These are phyloP conservation scores for Sanghuangporus baumii DNA, from an alignment of 1,284 basidiomycete species.

Conservation along the genomic window DNA sequence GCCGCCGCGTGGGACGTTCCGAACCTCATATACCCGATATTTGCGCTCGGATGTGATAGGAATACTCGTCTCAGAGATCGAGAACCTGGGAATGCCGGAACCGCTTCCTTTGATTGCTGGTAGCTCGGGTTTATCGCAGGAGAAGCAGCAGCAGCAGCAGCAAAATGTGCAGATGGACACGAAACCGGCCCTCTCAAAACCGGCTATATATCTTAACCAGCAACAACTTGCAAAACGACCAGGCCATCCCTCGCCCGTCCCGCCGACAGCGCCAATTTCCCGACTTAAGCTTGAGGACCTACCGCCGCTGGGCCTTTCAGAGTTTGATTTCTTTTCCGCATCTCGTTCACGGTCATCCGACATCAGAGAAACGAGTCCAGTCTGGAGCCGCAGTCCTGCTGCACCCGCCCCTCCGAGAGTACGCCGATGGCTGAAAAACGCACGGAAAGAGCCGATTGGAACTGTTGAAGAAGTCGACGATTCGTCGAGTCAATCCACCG, in stretches of 20 bases:
- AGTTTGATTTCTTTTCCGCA: conserved; percentile 13
- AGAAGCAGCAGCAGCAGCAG: not conserved
- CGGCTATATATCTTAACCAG: not conserved
- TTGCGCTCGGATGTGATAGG: conserved; percentile 3
- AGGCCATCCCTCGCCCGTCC: not conserved
- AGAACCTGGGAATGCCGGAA: not conserved
- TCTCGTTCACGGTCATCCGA: not conserved
- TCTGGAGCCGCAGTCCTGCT: conserved; percentile 2
- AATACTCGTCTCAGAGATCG: not conserved
- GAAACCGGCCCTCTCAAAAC: too few species aligned
- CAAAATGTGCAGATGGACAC: not conserved
- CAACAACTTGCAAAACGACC: not conserved
- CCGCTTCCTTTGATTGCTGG: not conserved
- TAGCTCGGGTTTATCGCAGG: not conserved
- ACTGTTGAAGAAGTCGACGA: conserved; percentile 3
- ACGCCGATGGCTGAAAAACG: conserved; percentile 1
- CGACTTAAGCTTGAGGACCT: not conserved
- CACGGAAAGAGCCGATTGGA: not conserved
- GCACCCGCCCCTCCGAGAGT: conserved; percentile 1
- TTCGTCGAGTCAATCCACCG: not conserved
- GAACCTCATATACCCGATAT: conserved; percentile 5
- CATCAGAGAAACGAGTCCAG: not conserved
- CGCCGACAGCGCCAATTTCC: not conserved
- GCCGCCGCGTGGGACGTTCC: conserved; percentile 13
- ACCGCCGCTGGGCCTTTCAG: not conserved